Evolutionary conservation across 441 rosid genomes (phyloP), one percentile per base, ranked within the genome.

Genomic region (Breynia disticha): DNA sequence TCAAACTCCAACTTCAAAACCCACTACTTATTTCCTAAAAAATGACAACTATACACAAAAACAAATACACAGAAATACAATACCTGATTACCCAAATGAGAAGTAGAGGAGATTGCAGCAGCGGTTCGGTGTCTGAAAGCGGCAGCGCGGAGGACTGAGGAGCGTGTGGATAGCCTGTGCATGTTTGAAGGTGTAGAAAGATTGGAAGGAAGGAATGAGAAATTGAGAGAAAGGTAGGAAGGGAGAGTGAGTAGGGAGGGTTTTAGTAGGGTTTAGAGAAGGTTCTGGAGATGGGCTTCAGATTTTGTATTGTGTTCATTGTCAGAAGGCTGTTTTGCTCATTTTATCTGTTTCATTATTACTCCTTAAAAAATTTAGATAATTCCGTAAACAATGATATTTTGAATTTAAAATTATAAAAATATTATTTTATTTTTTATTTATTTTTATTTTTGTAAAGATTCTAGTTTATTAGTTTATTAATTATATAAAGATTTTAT

Each of bases 151-250:
- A 85, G 64, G 66, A 79, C 15, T 10, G 55, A 28, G 7, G 95
- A 77, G 61, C 90, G 95, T 65, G 71, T 72, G 2, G 87, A 70
- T 55, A 87, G 79, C 52, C 75, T 76, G 59, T 81, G 78, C 96
- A 90, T 90, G 59, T 38, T 79, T 61, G 3, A 28, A 9, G 8
- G 7, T 28, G 8, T 16, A 3, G 11, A 49, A 19, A 0, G 50
- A 24, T 12, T 1, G 5, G 50, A 17, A 9, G 14, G n/a, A 11
- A 11, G 18, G n/a, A 42, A 15, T 5, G n/a, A 18, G 20, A 11
- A 11, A 20, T 55, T 10, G 54, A 32, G 46, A 32, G 37, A 41
- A 22, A 11, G 11, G 11, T 13, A 21, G 53, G 16, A 20, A 53
- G 16, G 1, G 13, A 19, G 12, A 14, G 79, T 76, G 73, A 54